phyloP scores from a whole-genome alignment of 106 monocot species.

The Acorus gramineus region DNA sequence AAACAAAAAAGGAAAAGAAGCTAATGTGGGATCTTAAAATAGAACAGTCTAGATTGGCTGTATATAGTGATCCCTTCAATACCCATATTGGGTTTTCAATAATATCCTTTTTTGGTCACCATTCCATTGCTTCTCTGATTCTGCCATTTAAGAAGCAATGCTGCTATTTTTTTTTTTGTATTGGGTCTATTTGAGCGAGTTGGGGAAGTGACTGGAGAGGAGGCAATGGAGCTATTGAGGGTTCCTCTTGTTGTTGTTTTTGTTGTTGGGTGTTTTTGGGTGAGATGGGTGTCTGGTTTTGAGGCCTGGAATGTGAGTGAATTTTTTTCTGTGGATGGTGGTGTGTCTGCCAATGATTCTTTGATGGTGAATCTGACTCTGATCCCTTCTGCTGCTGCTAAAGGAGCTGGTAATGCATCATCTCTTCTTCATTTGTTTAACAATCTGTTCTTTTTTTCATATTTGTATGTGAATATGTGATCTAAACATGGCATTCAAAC shows the following conservation, averaged over 20 bases:
- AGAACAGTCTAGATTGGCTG: no score
- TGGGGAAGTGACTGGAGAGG: neutral
- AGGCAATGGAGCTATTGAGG: conserved; percentile 4
- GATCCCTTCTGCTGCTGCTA: conserved; percentile 44
- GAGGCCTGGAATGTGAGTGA: conserved; percentile 7
- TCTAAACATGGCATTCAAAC: neutral
- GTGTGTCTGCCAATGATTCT: neutral
- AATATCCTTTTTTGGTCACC: no score
- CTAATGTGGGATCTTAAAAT: no score
- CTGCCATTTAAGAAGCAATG: no score
- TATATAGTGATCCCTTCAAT: no score
- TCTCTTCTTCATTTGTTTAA: neutral
- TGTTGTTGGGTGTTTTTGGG: conserved; percentile 19
- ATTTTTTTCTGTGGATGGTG: neutral
- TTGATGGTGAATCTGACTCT: conserved; percentile 56
- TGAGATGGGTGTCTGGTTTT: conserved; percentile 14
- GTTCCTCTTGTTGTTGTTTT: conserved; percentile 2
- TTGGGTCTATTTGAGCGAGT: no score
- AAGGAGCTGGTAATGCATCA: conserved; percentile 51
- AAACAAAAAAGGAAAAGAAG: no score
- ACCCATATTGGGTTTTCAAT: no score
- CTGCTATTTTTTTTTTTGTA: no score
- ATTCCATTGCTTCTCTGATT: no score
- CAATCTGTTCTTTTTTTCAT: neutral
- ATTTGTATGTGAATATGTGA: neutral